Base-by-base conservation (phyloP, 345 rosid genomes). In the Reutealis trisperma region DNA sequence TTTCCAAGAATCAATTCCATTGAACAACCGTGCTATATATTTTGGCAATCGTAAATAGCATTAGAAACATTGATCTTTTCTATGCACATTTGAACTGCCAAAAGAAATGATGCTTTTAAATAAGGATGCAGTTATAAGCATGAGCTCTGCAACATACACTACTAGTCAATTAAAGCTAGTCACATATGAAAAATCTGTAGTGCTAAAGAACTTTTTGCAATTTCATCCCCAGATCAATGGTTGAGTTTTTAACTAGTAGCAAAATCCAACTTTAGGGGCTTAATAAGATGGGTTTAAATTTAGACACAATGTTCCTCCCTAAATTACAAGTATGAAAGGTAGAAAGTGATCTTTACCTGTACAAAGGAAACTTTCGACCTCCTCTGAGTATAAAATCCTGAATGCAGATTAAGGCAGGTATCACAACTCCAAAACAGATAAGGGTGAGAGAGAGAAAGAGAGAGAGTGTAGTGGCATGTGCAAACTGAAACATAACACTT, bases 321-420 rank as follows among this genome's bases (percentile, higher is more conserved):
- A 42, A n/a, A 37, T 27, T 27, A 45, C 7, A 54, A 4, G 16
- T 22, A 32, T 21, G 7, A 71, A 54, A 51, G 41, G n/a, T 13
- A 54, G 45, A 58, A 64, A n/a, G 47, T 58, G 18, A 55, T 34
- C 27, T 30, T 24, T 83, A 95, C 99, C 99, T 93, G 88, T 93
- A 95, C 52, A 95, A 84, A 67, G 96, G 91, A 80, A 87, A 82
- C 75, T 90, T 89, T 37, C 89, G 88, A 73, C 92, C 97, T 59
- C 97, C 98, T 86, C 97, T 84, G 32, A 80, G 80, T 77, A 95
- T 88, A 85, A 85, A 90, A 84, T 95, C 96, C 98, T 95, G 97
- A 69, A 80, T 63, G 79, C 30, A 76, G 45, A 73, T 67, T 14
- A 72, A 77, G 32, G 63, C 18, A 60, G 34, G 41, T 57, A 47